A percentile compares a stretch with the other conserved stretches of the same genome.
phyloP scores from a whole-genome alignment of 179 eudicot genomes.

The Spergularia azorica region DNA sequence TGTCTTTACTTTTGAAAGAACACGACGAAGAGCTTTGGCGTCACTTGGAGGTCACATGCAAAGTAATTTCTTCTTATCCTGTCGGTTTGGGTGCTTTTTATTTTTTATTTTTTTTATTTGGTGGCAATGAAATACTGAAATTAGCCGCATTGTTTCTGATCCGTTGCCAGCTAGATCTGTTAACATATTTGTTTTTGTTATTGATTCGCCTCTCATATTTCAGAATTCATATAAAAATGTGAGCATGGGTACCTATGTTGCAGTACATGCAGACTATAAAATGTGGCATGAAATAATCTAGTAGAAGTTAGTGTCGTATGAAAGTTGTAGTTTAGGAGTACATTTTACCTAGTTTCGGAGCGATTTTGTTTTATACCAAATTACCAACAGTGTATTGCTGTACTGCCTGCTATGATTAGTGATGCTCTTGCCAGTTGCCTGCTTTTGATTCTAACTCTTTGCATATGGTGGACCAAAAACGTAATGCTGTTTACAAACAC shows the following conservation, averaged over 20 bases:
- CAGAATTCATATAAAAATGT: neutral
- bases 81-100: neutral
- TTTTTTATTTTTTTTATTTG: neutral
- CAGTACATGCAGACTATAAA: too few relatives aligned
- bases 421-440: neutral
- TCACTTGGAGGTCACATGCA: conserved; percentile 94
- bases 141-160: too few relatives aligned
- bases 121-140: too few relatives aligned
- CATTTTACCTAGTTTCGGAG: neutral
- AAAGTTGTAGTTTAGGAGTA: neutral
- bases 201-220: neutral
- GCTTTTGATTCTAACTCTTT: neutral
- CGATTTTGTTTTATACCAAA: neutral
- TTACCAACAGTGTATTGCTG: too few relatives aligned
- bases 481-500: neutral
- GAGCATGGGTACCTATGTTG: neutral
- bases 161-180: neutral
- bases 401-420: too few relatives aligned
- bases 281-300: neutral
- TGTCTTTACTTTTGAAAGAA: conserved; percentile 80
- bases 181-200: neutral
- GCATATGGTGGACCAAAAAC: neutral
- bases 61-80: conserved; percentile 47
- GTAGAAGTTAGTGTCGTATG: neutral
- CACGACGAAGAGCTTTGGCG: conserved; percentile 99